phyloP scores from a whole-genome alignment of 495 filamentous ascomycete species.

The Penicillium turbatum region DNA sequence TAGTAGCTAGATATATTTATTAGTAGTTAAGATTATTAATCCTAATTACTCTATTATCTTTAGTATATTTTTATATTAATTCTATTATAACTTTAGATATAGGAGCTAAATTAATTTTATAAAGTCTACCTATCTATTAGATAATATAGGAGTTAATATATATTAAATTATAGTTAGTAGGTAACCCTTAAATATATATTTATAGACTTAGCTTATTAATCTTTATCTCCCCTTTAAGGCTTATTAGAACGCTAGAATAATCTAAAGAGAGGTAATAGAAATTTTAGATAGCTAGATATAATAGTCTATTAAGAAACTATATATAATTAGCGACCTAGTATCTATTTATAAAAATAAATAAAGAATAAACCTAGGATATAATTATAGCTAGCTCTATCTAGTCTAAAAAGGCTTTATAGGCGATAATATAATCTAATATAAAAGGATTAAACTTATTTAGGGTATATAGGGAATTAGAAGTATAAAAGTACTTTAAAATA shows the following conservation, averaged over 20 bases:
- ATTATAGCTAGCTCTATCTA: slow-evolving; percentile 15
- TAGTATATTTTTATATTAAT: slow-evolving; percentile 38
- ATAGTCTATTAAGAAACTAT: slow-evolving; percentile 13
- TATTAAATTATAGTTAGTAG: slow-evolving; percentile 2
- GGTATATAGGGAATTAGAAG: slow-evolving; percentile 11
- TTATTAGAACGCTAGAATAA: slow-evolving; percentile 15
- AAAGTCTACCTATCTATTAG: neutral
- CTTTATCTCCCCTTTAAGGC: slow-evolving; percentile 9
- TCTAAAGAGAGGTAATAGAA: slow-evolving; percentile 13
- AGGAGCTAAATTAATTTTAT: slow-evolving; percentile 10
- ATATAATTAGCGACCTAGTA: slow-evolving; percentile 5
- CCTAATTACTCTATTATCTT: slow-evolving; percentile 31
- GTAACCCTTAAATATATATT: neutral
- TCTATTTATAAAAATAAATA: neutral
- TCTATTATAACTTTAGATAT: slow-evolving; percentile 23
- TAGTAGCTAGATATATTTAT: slow-evolving; percentile 7
- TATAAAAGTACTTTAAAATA: slow-evolving; percentile 6
- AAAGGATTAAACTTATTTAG: slow-evolving; percentile 14
- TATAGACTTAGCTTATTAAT: slow-evolving; percentile 10
- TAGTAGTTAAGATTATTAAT: slow-evolving; percentile 29
- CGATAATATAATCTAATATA: slow-evolving; percentile 15
- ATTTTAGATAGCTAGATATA: slow-evolving; percentile 7
- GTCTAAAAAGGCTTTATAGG: slow-evolving; percentile 16
- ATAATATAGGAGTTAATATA: slow-evolving; percentile 5
- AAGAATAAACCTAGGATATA: slow-evolving; percentile 13